These are phyloP conservation scores for Ogataea naganishii DNA, from an alignment of 805 yeast genomes.

Conservation along the genomic window DNA sequence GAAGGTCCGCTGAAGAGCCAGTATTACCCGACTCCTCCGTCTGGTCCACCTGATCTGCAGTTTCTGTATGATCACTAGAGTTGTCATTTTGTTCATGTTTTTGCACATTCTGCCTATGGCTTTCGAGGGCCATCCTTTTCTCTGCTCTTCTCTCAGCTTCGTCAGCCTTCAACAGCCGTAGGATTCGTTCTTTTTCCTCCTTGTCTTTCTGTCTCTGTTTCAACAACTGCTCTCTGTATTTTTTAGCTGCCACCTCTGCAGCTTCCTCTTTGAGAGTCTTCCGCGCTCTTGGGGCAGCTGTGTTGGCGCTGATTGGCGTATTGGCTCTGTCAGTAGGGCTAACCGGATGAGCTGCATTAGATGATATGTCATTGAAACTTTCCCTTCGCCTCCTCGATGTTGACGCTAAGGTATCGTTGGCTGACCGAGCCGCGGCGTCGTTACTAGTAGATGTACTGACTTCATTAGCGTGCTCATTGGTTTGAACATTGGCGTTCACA, in stretches of 20 bases:
- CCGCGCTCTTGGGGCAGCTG: no score
- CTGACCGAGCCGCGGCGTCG: no score
- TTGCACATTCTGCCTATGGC: slow-evolving; percentile 5
- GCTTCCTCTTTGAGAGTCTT: slow-evolving; percentile 36
- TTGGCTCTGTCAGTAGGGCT: no score
- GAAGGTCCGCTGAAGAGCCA: slow-evolving; percentile 1
- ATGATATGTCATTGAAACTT: no score
- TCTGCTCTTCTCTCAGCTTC: slow-evolving; percentile 38
- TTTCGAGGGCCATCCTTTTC: slow-evolving; percentile 6
- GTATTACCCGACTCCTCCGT: slow-evolving; percentile 3
- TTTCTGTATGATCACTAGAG: not conserved
- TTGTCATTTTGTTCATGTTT: not conserved
- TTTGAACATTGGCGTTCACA: no score
- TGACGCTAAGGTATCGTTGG: no score
- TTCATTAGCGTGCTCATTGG: no score
- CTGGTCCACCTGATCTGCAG: not conserved
- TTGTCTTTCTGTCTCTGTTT: slow-evolving; percentile 27
- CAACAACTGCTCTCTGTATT: slow-evolving; percentile 28
- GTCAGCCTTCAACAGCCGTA: slow-evolving; percentile 44
- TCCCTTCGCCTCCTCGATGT: no score
- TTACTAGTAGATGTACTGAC: no score
- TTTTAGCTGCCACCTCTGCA: slow-evolving; percentile 28
- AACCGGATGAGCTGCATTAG: no score
- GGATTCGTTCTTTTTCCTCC: slow-evolving; percentile 49
- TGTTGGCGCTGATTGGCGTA: no score